A percentile compares a stretch with the other conserved stretches of the same genome.
These are phyloP conservation scores for Amborella trichopoda DNA, from an alignment of 164 flowering plant species.

Conservation along the genomic window DNA sequence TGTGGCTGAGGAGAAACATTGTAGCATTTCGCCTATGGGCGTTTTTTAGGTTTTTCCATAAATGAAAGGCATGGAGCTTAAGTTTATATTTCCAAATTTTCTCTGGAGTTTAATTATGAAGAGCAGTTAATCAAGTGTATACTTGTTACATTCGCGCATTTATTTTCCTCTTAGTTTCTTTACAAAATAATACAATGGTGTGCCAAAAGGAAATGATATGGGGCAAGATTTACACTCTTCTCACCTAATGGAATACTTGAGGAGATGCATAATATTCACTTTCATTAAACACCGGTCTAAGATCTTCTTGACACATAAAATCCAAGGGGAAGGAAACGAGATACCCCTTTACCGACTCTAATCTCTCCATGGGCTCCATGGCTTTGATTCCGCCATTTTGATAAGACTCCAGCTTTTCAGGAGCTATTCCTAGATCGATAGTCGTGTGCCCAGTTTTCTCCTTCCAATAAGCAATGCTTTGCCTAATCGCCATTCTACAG, in stretches of 20 bases:
- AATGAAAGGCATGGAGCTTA: no score
- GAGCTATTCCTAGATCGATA: conserved; percentile 91
- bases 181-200: no score
- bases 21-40: no score
- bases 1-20: no score
- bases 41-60: no score
- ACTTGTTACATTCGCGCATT: no score
- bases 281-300: conserved; percentile 93
- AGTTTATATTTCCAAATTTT: no score
- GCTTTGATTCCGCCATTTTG: conserved; percentile 49
- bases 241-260: conserved; percentile 80
- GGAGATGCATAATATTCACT: conserved; percentile 87
- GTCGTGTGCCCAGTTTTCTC: conserved; percentile 82
- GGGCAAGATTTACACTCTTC: no score
- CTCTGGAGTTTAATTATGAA: no score
- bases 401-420: conserved; percentile 48
- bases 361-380: conserved; percentile 60
- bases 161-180: no score
- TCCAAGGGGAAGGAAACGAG: conserved; percentile 90
- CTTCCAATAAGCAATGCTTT: conserved; percentile 54
- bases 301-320: conserved; percentile 83
- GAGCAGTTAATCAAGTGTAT: no score
- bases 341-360: conserved; percentile 61
- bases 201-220: no score
- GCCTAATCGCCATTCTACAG: conserved; percentile 64